Evolutionary conservation across 495 filamentous ascomycete species (phyloP).

Genomic region (Podospora conica): DNA sequence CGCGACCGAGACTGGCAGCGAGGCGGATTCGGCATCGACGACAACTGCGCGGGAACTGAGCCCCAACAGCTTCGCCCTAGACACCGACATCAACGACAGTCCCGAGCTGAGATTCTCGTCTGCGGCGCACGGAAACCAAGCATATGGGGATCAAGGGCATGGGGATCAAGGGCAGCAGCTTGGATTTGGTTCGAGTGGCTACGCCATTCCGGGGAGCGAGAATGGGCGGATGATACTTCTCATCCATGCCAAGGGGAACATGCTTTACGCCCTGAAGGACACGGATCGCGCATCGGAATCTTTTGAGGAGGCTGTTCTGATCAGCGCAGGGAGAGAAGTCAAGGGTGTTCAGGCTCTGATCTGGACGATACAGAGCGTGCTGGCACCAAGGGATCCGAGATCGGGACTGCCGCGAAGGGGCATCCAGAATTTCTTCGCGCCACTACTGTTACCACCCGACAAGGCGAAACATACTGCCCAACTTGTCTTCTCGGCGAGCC

Average conservation of each 20-base stretch:
- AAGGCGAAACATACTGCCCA: slow-evolving; percentile 77
- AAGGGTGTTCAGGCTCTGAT: slow-evolving; percentile 76
- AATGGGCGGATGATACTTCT: slow-evolving; percentile 91
- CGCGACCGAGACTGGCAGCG: slow-evolving; percentile 18
- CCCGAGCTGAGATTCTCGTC: slow-evolving; percentile 16
- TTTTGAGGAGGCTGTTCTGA: slow-evolving; percentile 91
- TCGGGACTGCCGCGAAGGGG: slow-evolving; percentile 22
- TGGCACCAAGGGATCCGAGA: slow-evolving; percentile 41
- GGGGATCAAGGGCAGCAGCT: slow-evolving; percentile 50
- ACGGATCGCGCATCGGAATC: slow-evolving; percentile 77
- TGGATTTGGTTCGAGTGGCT: slow-evolving; percentile 78
- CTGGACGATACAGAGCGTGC: slow-evolving; percentile 68
- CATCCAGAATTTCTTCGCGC: slow-evolving; percentile 17
- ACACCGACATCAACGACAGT: slow-evolving; percentile 21
- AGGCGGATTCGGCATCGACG: slow-evolving; percentile 18
- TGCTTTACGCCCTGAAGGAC: slow-evolving; percentile 89
- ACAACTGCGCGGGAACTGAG: slow-evolving; percentile 13
- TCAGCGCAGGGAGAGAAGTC: slow-evolving; percentile 68
- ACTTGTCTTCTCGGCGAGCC: slow-evolving; percentile 68
- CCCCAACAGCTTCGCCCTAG: slow-evolving; percentile 20
- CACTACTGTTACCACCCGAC: slow-evolving; percentile 76
- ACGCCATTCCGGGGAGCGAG: slow-evolving; percentile 77
- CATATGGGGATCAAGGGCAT: background rate
- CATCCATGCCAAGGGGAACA: slow-evolving; percentile 95
- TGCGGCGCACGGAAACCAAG: background rate